Evolutionary conservation across 1,284 basidiomycete species (phyloP).

Genomic region (Moesziomyces antarcticus): DNA sequence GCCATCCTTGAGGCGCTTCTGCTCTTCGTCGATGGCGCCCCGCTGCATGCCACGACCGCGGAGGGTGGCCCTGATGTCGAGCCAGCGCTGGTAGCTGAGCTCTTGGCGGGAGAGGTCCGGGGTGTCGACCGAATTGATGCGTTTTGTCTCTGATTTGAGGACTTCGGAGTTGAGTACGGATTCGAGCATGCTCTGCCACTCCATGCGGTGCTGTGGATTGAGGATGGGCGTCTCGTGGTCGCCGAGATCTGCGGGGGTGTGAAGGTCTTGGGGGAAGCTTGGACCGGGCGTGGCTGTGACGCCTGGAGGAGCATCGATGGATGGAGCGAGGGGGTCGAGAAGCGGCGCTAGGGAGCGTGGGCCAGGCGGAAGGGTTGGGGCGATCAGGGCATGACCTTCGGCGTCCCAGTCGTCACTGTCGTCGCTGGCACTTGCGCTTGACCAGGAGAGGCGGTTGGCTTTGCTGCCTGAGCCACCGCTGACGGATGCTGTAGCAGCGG

Average conservation of each 20-base stretch:
- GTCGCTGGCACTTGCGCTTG: slow-evolving; percentile 39
- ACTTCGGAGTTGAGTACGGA: slow-evolving; percentile 66
- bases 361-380: neutral
- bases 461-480: slow-evolving; percentile 14
- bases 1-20: slow-evolving; percentile 81
- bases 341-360: slow-evolving; percentile 18
- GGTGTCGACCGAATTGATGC: slow-evolving; percentile 68
- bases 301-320: slow-evolving; percentile 7
- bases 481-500: slow-evolving; percentile 1
- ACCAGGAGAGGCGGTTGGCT: slow-evolving; percentile 13
- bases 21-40: slow-evolving; percentile 83
- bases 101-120: slow-evolving; percentile 56
- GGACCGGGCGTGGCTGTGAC: slow-evolving; percentile 40
- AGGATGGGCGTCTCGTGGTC: slow-evolving; percentile 50
- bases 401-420: slow-evolving; percentile 50
- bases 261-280: slow-evolving; percentile 40
- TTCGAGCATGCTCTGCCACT: slow-evolving; percentile 68
- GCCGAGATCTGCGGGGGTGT: slow-evolving; percentile 25
- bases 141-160: slow-evolving; percentile 65
- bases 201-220: slow-evolving; percentile 58
- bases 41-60: slow-evolving; percentile 71
- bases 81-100: slow-evolving; percentile 76
- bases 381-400: slow-evolving; percentile 11
- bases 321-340: slow-evolving; percentile 13
- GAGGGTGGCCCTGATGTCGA: slow-evolving; percentile 87